A percentile compares a stretch with the other conserved stretches of the same genome.
phyloP scores from a whole-genome alignment of 2,329 filamentous ascomycete species.

The Cryphonectria carpinicola region DNA sequence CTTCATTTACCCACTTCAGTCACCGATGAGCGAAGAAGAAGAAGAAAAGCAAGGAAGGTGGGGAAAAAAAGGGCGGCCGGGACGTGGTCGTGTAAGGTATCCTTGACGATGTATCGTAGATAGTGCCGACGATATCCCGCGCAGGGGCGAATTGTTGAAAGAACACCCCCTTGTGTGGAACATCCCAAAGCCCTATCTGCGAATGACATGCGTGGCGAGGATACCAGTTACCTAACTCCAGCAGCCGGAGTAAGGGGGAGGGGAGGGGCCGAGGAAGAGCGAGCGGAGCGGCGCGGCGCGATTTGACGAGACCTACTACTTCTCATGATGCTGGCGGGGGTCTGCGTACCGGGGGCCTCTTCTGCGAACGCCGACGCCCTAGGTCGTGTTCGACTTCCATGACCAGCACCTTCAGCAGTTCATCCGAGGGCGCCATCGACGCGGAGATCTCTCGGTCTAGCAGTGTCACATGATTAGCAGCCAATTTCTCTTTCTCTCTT shows the following conservation, averaged over 20 bases:
- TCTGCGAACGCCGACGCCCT: background rate
- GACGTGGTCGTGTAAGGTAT: background rate
- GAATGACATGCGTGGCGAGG: background rate
- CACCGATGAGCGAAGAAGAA: background rate
- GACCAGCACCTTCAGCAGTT: background rate
- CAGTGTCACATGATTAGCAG: background rate
- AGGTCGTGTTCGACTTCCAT: background rate
- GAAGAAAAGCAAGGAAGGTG: background rate
- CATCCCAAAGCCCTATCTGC: background rate
- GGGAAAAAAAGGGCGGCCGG: background rate
- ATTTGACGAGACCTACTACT: background rate
- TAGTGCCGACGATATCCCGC: background rate
- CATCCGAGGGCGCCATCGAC: background rate
- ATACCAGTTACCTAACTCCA: background rate
- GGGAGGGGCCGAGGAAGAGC: background rate
- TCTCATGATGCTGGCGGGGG: background rate
- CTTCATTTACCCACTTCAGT: background rate
- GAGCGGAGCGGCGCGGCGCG: background rate
- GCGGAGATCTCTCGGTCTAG: background rate
- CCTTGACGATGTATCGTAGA: background rate
- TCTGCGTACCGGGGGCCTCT: background rate
- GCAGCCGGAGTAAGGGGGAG: background rate
- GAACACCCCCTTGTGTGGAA: background rate
- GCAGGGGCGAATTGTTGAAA: background rate
- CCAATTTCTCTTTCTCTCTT: background rate